Base-by-base conservation (phyloP, 2,329 filamentous ascomycete genomes). In the Plectosphaerella sp. region DNA sequence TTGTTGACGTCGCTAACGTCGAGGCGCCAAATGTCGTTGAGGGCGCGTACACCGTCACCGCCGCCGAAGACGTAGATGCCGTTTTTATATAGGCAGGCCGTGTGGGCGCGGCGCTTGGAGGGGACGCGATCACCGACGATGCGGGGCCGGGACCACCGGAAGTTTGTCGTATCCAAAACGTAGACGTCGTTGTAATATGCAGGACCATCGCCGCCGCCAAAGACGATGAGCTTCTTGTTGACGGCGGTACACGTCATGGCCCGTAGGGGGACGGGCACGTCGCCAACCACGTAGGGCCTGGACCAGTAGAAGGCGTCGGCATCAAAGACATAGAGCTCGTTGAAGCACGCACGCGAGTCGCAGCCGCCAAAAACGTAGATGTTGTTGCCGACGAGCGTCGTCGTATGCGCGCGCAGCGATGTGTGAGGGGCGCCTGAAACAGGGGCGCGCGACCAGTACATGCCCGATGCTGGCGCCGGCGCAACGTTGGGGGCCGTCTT, bases 241-340 rank as follows among this genome's bases (percentile, higher is more conserved):
- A 88, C 83, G 22, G 84, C 83, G 5, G 85, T 88, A 62, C 83
- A 87, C 6, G 85, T 88, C 85, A 88, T 88, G 58, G 85, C 85
- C 39, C 85, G 77, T 55, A 88, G 70, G 14, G 84, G 84, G 51
- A 81, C 75, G 12, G 85, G 85, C 7, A 85, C 74, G 11, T 87
- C 83, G 55, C 85, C 85, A 11, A 79, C 77, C 24, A 87, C 82
- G 57, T 77, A 73, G n/a, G 85, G 85, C 53, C 74, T 72, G 33
- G 81, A 86, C 83, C 85, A 88, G 67, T 86, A 80, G 67, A 87
- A 88, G 28, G 84, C 77, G 67, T 88, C 85, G 47, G 83, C 84
- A 62, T 88, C 85, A 49, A 88, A 71, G 15, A 88, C 82, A 62
- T 87, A 87, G 45, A 88, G 67, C 61, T 85, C 81, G 67, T 86